Evolutionary conservation across 768 basidiomycete species (phyloP), one percentile per base, ranked within the genome.

Genomic region (Trametes villosa): DNA sequence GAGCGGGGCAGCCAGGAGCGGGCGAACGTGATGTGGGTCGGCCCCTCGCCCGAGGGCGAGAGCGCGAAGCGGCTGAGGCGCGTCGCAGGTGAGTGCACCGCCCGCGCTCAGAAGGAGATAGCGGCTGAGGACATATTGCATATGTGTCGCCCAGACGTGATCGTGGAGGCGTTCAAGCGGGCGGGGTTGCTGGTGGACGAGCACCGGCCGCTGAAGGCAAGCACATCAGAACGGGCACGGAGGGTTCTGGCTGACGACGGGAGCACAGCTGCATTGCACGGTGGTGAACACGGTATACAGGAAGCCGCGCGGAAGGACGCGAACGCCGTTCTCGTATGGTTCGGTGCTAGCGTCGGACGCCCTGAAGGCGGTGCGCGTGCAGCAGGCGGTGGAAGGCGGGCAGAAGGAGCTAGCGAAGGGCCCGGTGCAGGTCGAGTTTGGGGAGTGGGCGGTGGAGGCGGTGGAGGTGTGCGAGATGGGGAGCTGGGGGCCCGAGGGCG

Each of bases 391-490:
- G 29, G 33, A 20, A 17, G 38, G 17, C 26, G 22, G 15, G n/a
- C 11, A 27, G 30, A 27, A 29, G 41, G 9, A 26, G 40, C 29
- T n/a, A n/a, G 18, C 42, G 26, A 62, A 46, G 57, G 36, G 65
- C 40, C 77, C 70, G 18, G 67, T 75, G 44, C 52, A 59, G 4
- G 77, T 85, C 24, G 65, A 83, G 34, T 76, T 89, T 22, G 88
- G 89, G 0, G 65, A 73, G 1, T 88, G 83, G 77, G 50, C 67
- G 1, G 80, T 88, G 9, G 70, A 78, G 31, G 82, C 85, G 63
- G 72, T 90, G 12, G 84, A 90, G 68, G 75, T 91, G 31, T 91
- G 88, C 75, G 76, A 79, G 44, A 89, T 91, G 89, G 87, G 89
- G 0, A 88, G 88, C 64, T 79, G 79, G 64, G 87, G 84, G 0